Conservation (phyloP, 2,329 filamentous ascomycete species). For the Dactylonectria estremocensis region DNA sequence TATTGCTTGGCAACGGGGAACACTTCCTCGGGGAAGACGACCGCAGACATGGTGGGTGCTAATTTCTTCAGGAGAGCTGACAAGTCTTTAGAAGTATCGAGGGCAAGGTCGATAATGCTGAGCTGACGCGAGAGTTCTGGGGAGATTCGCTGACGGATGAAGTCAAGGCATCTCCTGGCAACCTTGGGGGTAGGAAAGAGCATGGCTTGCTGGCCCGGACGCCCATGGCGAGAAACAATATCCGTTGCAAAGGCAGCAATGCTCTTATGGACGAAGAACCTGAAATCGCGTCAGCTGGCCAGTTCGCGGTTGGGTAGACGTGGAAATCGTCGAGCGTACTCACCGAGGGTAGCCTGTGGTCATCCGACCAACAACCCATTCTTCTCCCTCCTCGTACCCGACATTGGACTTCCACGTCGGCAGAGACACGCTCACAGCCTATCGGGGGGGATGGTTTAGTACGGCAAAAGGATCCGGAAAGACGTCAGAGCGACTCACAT, state of each 20-base stretch:
- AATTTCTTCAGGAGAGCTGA: conserved; percentile 69
- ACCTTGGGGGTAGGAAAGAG: conserved; percentile 82
- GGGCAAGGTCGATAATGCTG: conserved; percentile 73
- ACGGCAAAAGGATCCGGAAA: background rate
- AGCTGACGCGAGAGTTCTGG: conserved; percentile 65
- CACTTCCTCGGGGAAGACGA: conserved; percentile 78
- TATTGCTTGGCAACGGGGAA: conserved; percentile 89
- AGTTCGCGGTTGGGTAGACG: conserved; percentile 1
- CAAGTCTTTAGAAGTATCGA: conserved; percentile 68
- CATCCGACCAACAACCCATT: conserved; percentile 90
- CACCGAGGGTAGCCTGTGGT: conserved; percentile 91
- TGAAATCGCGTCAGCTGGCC: conserved; percentile 54
- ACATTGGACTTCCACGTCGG: conserved; percentile 94
- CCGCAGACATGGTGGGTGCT: conserved; percentile 75
- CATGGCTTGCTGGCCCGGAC: conserved; percentile 78
- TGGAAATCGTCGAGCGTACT: conserved; percentile 32
- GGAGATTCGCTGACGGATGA: conserved; percentile 75
- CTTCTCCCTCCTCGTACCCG: conserved; percentile 92
- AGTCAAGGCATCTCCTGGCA: conserved; percentile 82
- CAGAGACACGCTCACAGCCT: conserved; percentile 97
- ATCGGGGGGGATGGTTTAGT: background rate
- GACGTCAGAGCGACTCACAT: conserved; percentile 68
- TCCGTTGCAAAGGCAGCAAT: conserved; percentile 82
- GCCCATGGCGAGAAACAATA: conserved; percentile 76
- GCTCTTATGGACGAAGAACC: conserved; percentile 92